phyloP scores from a whole-genome alignment of 73 alveolate genomes.

The Paramecium pentaurelia region DNA sequence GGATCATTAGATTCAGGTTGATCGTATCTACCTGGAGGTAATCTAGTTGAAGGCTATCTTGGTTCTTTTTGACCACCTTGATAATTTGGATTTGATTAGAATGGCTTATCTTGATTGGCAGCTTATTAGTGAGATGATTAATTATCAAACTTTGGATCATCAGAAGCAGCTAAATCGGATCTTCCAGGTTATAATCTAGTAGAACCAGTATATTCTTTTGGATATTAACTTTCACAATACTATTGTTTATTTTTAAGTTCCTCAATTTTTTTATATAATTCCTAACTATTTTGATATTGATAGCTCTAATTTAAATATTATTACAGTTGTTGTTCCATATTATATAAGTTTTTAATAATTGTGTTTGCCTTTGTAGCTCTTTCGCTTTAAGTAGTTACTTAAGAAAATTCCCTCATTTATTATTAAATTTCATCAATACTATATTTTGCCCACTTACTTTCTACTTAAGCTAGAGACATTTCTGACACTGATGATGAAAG shows the following conservation, averaged over 20 bases:
- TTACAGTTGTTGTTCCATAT: not conserved
- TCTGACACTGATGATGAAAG: not conserved
- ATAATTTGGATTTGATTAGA: not conserved
- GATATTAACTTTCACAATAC: not conserved
- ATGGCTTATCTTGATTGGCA: not conserved
- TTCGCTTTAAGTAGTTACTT: not conserved
- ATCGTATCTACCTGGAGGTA: not conserved
- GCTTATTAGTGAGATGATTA: not conserved
- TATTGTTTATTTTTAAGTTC: not conserved
- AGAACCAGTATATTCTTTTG: not conserved
- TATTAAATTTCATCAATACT: conserved; percentile 70
- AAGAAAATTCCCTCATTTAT: not conserved
- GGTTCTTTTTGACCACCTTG: not conserved
- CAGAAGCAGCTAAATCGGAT: not conserved
- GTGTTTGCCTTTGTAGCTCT: not conserved
- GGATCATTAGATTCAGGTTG: not conserved
- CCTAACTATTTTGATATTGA: not conserved
- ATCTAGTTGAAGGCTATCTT: not conserved
- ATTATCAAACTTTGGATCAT: not conserved
- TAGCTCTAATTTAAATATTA: not conserved
- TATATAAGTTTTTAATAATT: not conserved
- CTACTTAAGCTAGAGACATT: not conserved
- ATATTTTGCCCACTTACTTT: conserved; percentile 62
- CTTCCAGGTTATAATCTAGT: not conserved
- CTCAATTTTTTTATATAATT: not conserved